Evolutionary conservation across 176 grass and related monocot species (phyloP).

Genomic region (Cocos nucifera): DNA sequence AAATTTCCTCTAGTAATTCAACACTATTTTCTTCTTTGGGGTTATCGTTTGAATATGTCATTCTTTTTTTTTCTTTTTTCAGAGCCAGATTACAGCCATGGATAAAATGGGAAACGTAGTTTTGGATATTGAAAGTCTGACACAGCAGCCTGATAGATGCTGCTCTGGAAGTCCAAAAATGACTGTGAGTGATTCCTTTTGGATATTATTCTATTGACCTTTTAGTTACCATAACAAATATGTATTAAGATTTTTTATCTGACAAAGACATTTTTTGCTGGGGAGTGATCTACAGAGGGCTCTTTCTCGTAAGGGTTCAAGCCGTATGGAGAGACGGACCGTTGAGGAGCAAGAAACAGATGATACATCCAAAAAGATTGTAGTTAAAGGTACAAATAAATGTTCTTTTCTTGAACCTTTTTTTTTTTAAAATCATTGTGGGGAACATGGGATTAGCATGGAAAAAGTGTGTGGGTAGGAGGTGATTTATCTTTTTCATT

Average conservation of each 20-base stretch:
- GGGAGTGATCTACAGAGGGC: constrained; percentile 43
- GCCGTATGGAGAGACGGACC: constrained; percentile 49
- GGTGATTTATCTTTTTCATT: too few species aligned
- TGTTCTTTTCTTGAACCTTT: too few species aligned
- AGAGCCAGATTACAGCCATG: constrained; percentile 51
- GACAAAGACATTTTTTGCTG: too few species aligned
- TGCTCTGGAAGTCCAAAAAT: constrained; percentile 90
- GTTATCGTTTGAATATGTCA: neutral
- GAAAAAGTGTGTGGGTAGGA: too few species aligned
- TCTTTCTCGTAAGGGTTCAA: constrained; percentile 80
- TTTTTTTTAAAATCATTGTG: too few species aligned
- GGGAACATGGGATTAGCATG: too few species aligned
- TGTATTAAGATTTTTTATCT: too few species aligned
- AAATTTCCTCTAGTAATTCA: too few species aligned
- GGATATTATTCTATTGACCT: neutral
- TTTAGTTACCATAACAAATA: too few species aligned
- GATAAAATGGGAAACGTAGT: constrained; percentile 50
- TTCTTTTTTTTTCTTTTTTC: constrained; percentile 24
- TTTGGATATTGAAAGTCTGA: constrained; percentile 73
- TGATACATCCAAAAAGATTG: constrained; percentile 51
- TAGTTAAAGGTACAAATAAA: constrained; percentile 53
- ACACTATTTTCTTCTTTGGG: neutral
- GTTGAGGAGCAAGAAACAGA: constrained; percentile 65
- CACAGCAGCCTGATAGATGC: constrained; percentile 59
- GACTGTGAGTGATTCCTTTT: constrained; percentile 25